Evolutionary conservation across 2,329 filamentous ascomycete genomes (phyloP).

Genomic region (Penicillium digitatum): DNA sequence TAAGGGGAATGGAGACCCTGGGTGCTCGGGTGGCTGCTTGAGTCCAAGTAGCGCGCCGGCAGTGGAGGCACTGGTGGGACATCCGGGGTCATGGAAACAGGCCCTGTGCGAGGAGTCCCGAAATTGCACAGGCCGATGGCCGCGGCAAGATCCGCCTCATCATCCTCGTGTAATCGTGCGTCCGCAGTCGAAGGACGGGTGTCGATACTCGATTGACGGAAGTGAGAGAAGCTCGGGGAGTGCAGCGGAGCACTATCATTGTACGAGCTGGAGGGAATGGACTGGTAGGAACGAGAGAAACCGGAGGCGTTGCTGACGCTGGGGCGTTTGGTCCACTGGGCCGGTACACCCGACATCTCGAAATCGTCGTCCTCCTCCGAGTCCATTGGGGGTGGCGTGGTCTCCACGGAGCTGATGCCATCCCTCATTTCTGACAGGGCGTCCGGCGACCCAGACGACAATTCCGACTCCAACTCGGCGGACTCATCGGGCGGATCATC

Average conservation of each 20-base stretch:
- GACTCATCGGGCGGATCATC: conserved; percentile 61
- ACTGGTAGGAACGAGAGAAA: conserved; percentile 78
- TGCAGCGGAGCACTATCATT: conserved; percentile 51
- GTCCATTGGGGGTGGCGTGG: conserved; percentile 78
- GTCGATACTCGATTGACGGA: conserved; percentile 71
- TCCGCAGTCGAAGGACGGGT: conserved; percentile 75
- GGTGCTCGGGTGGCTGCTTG: conserved; percentile 60
- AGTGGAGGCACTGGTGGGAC: conserved; percentile 84
- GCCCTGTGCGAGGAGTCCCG: conserved; percentile 67
- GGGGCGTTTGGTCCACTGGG: conserved; percentile 54
- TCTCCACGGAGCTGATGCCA: conserved; percentile 79
- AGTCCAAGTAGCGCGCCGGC: conserved; percentile 70
- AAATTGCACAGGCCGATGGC: conserved; percentile 89
- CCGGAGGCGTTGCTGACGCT: conserved; percentile 46
- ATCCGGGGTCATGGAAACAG: conserved; percentile 62
- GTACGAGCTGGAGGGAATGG: conserved; percentile 56
- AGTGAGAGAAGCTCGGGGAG: conserved; percentile 51
- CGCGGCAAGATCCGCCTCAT: conserved; percentile 82
- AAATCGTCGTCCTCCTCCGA: conserved; percentile 51
- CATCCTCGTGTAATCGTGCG: conserved; percentile 68
- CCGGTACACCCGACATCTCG: conserved; percentile 48
- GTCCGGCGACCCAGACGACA: conserved; percentile 75
- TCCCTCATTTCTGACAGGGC: conserved; percentile 74
- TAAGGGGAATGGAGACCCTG: conserved; percentile 52
- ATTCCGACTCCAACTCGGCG: conserved; percentile 69